Percentiles rank a stretch among this genome's conserved stretches.
Conservation (phyloP, 2,329 filamentous ascomycete genomes). For the Nemania serpens region DNA sequence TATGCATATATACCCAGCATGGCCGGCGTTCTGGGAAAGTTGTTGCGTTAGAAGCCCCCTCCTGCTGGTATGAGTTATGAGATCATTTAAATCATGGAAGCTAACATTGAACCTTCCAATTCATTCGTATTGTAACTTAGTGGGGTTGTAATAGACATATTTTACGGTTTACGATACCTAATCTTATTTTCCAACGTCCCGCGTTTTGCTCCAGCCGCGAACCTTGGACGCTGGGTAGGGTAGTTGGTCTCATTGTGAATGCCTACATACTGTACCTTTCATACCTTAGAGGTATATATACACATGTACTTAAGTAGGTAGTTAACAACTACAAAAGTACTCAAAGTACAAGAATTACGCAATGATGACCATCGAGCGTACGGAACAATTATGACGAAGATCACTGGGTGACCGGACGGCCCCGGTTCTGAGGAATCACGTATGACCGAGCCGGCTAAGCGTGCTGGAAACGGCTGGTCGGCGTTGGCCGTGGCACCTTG, state of each 20-base stretch:
- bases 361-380: not conserved
- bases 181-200: not conserved
- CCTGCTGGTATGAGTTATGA: conserved; percentile 24
- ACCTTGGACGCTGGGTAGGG: too few relatives aligned
- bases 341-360: not conserved
- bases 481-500: too few relatives aligned
- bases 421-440: conserved; percentile 15
- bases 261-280: too few relatives aligned
- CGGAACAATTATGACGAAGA: too few relatives aligned
- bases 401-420: too few relatives aligned
- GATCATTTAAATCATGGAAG: not conserved
- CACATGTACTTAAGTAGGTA: too few relatives aligned
- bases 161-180: too few relatives aligned
- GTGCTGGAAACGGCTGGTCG: not conserved
- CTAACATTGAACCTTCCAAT: too few relatives aligned
- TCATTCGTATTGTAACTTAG: not conserved
- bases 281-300: too few relatives aligned
- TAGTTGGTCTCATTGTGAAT: too few relatives aligned
- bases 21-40: conserved; percentile 25
- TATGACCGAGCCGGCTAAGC: not conserved
- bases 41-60: conserved; percentile 14
- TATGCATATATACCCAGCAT: conserved; percentile 30
- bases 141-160: not conserved
- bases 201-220: too few relatives aligned
- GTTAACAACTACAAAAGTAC: too few relatives aligned